Conservation (phyloP, 257 asterid species). For the Forsythia viridissima region DNA sequence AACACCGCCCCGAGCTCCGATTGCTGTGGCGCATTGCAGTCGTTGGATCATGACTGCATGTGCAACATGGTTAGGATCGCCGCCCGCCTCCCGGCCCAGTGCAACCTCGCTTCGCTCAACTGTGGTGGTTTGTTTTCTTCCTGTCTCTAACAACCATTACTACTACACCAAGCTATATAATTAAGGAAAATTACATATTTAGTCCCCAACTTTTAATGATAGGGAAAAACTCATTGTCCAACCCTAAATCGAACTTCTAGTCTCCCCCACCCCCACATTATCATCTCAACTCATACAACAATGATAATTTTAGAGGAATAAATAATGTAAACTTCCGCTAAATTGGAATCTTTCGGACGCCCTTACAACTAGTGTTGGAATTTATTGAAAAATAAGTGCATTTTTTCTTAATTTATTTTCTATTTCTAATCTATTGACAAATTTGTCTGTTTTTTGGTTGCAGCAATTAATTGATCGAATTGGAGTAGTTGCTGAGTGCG, state of each 20-base stretch:
- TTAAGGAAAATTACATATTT: background rate
- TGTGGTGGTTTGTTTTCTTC: constrained; percentile 26
- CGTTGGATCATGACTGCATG: constrained; percentile 45
- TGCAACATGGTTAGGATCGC: constrained; percentile 45
- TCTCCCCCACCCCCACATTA: no score
- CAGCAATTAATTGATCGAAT: constrained; percentile 27
- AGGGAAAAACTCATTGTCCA: background rate
- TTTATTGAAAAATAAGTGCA: no score
- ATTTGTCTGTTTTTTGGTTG: background rate
- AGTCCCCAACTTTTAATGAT: background rate
- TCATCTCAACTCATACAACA: no score
- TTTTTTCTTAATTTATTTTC: no score
- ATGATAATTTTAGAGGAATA: no score
- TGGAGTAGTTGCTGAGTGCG: constrained; percentile 1
- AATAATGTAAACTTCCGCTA: no score
- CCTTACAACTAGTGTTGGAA: no score
- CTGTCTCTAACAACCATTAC: no score
- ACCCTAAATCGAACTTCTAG: no score
- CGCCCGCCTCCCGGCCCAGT: constrained; percentile 41
- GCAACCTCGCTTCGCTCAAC: constrained; percentile 49
- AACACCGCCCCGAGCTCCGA: constrained; percentile 35
- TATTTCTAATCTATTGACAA: background rate
- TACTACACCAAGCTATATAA: no score
- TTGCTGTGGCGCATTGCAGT: constrained; percentile 53
- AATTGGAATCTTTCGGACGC: no score